Evolutionary conservation across 352 stramenopile species (phyloP).

Genomic region (Pythium volutum): DNA sequence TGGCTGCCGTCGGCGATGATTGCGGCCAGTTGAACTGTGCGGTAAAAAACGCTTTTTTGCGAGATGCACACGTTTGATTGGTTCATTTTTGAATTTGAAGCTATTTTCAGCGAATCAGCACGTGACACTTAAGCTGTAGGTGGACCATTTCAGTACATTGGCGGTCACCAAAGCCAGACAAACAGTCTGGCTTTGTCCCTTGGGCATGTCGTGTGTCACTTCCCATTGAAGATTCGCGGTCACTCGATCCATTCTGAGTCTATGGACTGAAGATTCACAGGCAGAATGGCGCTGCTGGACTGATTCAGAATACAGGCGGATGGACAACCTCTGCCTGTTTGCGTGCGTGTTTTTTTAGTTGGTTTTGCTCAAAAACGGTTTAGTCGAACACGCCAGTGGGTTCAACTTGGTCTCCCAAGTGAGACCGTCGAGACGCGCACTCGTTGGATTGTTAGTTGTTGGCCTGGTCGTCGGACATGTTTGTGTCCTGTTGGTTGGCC

Average conservation of each 20-base stretch:
- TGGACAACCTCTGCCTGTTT: not conserved
- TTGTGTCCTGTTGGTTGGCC: constrained; percentile 54
- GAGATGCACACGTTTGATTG: not conserved
- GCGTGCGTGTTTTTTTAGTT: not conserved
- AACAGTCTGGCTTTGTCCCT: constrained; percentile 2
- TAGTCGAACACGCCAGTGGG: not conserved
- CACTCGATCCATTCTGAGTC: no score
- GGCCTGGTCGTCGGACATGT: constrained; percentile 30
- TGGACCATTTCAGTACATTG: constrained; percentile 12
- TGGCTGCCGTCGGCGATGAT: not conserved
- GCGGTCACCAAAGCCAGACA: not conserved
- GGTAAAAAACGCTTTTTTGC: constrained; percentile 17
- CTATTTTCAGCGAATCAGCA: constrained; percentile 14
- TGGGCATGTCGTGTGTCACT: constrained; percentile 17
- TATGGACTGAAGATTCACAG: constrained; percentile 12
- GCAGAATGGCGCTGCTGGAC: not conserved
- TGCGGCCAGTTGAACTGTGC: not conserved
- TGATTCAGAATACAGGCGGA: not conserved
- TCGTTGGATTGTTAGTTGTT: not conserved
- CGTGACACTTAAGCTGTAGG: constrained; percentile 12
- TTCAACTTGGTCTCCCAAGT: not conserved
- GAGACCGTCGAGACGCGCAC: not conserved
- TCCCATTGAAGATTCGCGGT: constrained; percentile 16
- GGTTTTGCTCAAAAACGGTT: constrained; percentile 1
- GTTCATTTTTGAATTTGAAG: not conserved